Conservation (phyloP, 169 alveolate species). For the Eimeria acervulina region DNA sequence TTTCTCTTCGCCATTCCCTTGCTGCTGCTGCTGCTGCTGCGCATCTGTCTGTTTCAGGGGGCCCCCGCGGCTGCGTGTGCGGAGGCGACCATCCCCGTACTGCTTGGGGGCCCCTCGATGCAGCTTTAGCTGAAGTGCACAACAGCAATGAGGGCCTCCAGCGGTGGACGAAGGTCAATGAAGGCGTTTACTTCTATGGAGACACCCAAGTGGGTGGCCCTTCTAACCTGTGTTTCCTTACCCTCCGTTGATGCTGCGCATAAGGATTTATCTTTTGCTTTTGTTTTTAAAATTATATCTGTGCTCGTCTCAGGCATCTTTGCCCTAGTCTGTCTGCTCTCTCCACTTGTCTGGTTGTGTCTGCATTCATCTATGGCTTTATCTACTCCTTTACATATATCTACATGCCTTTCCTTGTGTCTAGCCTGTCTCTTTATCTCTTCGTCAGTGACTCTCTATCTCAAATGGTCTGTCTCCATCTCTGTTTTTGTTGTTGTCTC, state of each 20-base stretch:
- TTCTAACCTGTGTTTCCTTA: not conserved
- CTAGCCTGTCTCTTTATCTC: not conserved
- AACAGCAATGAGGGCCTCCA: conserved; percentile 40
- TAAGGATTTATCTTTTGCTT: not conserved
- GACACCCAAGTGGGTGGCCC: conserved; percentile 9
- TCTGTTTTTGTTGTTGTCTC: not conserved
- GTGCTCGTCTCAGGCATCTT: too few species aligned
- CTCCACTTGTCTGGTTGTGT: too few species aligned
- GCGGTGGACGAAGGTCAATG: conserved; percentile 50
- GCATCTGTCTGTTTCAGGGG: conserved; percentile 24
- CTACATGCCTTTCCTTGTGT: too few species aligned
- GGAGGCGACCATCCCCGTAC: conserved; percentile 50
- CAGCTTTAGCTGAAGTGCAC: conserved; percentile 31
- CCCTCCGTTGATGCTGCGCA: not conserved
- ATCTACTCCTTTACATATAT: too few species aligned
- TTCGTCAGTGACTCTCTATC: not conserved
- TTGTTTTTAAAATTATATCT: not conserved
- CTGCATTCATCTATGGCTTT: too few species aligned
- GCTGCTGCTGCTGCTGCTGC: not conserved
- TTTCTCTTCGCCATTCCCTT: not conserved
- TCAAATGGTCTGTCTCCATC: not conserved
- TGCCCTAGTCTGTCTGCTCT: too few species aligned
- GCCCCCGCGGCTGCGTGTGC: conserved; percentile 35
- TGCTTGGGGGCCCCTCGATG: conserved; percentile 61
- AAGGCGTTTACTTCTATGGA: conserved; percentile 47